A percentile compares a stretch with the other conserved stretches of the same genome.
Conservation (phyloP, 129 eudicot species). For the Centella asiatica region DNA sequence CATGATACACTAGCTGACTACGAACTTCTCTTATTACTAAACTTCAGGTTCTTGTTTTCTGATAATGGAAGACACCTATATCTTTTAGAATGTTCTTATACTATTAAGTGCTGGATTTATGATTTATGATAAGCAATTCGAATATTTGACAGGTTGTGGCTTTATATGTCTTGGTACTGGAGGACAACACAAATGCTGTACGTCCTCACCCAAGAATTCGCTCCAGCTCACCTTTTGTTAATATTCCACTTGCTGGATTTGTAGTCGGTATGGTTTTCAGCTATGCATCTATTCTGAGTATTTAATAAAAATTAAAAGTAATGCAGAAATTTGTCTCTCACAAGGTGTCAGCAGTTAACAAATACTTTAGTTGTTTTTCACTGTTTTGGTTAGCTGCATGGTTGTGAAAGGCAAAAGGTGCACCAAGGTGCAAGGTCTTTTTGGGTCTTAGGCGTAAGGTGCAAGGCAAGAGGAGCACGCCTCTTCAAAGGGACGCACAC, state of each 20-base stretch:
- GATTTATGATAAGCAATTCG: background rate
- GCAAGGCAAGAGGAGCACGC: no score
- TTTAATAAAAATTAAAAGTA: background rate
- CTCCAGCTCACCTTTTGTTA: constrained; percentile 16
- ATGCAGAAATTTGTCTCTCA: background rate
- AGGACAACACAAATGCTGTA: constrained; percentile 23
- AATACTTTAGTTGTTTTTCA: background rate
- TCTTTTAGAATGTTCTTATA: background rate
- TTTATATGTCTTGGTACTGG: constrained; percentile 52
- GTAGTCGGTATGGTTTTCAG: constrained; percentile 52
- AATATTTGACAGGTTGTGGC: constrained; percentile 71
- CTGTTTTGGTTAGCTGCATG: background rate
- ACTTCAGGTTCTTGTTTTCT: background rate
- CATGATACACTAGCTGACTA: background rate
- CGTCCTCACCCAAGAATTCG: constrained; percentile 11
- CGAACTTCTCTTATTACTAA: background rate
- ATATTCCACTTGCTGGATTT: constrained; percentile 68
- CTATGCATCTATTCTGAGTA: background rate
- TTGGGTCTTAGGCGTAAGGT: no score
- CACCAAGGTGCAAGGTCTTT: no score
- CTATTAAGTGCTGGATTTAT: background rate
- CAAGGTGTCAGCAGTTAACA: background rate
- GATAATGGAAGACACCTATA: background rate
- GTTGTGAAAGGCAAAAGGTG: no score
- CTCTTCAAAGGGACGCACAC: no score